Evolutionary conservation across 371 early-diverging fungal genomes (phyloP).

Genomic region (Mucor sp.): DNA sequence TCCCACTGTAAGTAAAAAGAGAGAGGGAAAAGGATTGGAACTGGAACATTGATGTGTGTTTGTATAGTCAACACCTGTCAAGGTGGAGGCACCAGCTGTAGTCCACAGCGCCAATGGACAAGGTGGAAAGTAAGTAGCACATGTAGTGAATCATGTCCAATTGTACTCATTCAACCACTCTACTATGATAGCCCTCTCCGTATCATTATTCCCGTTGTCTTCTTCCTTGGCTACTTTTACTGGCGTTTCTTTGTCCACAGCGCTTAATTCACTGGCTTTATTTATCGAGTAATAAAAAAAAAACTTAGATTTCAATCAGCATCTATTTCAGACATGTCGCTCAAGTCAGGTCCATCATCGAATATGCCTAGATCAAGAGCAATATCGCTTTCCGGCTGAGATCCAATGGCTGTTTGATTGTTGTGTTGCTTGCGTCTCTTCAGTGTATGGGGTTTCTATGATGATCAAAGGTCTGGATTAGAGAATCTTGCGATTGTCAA

Average conservation of each 20-base stretch:
- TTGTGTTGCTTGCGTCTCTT: background rate
- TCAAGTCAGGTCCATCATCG: conserved; percentile 55
- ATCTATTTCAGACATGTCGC: conserved; percentile 50
- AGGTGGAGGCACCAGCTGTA: background rate
- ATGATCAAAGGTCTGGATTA: background rate
- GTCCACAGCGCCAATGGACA: conserved; percentile 10
- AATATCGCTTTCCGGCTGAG: conserved; percentile 28
- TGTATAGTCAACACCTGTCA: conserved; percentile 28
- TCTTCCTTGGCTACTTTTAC: conserved; percentile 34
- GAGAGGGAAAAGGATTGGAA: background rate
- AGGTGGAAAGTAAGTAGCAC: conserved; percentile 45
- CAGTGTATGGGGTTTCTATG: background rate
- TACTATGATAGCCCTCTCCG: conserved; percentile 40
- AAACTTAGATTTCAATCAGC: conserved; percentile 5
- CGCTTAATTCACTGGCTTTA: background rate
- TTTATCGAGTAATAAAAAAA: background rate
- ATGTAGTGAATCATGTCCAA: no score
- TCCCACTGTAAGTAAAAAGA: conserved; percentile 46
- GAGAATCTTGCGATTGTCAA: no score
- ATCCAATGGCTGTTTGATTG: background rate
- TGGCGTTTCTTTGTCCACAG: conserved; percentile 35
- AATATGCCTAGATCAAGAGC: conserved; percentile 41
- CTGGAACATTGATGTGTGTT: background rate
- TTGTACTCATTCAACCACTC: background rate
- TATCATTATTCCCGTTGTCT: conserved; percentile 34